A percentile compares a stretch with the other conserved stretches of the same genome.
Evolutionary conservation across 73 alveolate species (phyloP).

Genomic region (Loxodes magnus): DNA sequence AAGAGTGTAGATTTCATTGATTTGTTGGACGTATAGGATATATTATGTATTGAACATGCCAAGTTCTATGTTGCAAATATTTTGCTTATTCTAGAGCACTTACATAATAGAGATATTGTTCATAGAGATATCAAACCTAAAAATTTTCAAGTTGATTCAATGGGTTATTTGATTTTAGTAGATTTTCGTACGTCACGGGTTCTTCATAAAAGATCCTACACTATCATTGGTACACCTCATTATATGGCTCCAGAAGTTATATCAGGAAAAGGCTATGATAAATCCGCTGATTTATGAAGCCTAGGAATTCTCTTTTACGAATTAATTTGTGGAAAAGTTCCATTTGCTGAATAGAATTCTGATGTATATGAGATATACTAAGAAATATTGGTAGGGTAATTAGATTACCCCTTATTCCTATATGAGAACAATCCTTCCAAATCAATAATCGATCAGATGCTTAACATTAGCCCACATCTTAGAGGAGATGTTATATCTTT

Average conservation of each 20-base stretch:
- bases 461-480: constrained; percentile 23
- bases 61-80: constrained; percentile 52
- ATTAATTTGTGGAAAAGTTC: constrained; percentile 67
- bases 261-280: constrained; percentile 60
- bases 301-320: constrained; percentile 58
- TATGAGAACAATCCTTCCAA: constrained; percentile 27
- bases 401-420: constrained; percentile 49
- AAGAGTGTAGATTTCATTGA: constrained; percentile 54
- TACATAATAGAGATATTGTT: constrained; percentile 40
- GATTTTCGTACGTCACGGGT: constrained; percentile 51
- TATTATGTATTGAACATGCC: constrained; percentile 22
- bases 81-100: constrained; percentile 44
- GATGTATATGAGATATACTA: constrained; percentile 67
- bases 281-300: constrained; percentile 60
- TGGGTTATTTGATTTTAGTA: constrained; percentile 38
- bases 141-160: constrained; percentile 54
- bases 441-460: constrained; percentile 23
- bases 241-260: constrained; percentile 66
- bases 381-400: constrained; percentile 37
- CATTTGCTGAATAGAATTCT: constrained; percentile 61
- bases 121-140: constrained; percentile 66
- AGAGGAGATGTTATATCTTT: no score
- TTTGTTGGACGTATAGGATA: constrained; percentile 44
- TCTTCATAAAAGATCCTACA: constrained; percentile 28
- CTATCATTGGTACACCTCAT: constrained; percentile 59